These are phyloP conservation scores for Rhynchospora tenuis DNA, from an alignment of 176 grass and related monocot species.

Conservation along the genomic window DNA sequence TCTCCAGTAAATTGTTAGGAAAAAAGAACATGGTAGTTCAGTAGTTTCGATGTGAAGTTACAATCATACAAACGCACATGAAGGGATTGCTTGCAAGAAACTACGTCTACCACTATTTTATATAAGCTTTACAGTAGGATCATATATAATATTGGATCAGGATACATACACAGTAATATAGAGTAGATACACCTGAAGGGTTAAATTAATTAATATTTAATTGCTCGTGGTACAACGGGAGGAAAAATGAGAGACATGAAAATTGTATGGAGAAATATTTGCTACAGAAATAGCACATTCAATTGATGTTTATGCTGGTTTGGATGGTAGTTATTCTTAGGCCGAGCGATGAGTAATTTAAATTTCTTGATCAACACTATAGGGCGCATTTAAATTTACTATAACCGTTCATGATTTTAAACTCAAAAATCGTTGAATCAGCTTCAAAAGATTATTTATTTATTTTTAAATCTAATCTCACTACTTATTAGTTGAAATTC, in stretches of 20 bases:
- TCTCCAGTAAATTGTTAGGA: not conserved
- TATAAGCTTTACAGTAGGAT: not conserved
- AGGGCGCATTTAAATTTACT: too few species aligned
- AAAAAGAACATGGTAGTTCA: not conserved
- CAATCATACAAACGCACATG: not conserved
- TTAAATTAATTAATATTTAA: not conserved
- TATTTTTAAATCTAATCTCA: too few species aligned
- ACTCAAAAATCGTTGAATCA: too few species aligned
- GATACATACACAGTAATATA: not conserved
- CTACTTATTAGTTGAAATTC: too few species aligned
- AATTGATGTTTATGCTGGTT: too few species aligned
- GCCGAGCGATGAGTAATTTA: too few species aligned
- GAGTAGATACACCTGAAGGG: not conserved
- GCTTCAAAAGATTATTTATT: too few species aligned
- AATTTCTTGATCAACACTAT: too few species aligned
- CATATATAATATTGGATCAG: not conserved
- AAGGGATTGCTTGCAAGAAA: conserved; percentile 6
- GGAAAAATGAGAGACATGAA: not conserved
- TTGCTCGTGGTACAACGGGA: not conserved
- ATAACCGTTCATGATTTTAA: too few species aligned
- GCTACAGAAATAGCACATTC: too few species aligned
- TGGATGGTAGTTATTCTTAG: too few species aligned
- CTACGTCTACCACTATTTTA: not conserved
- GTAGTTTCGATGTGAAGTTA: not conserved
- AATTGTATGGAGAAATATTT: not conserved